Base-by-base conservation (phyloP, 768 basidiomycete genomes). In the Suillus clintonianus region DNA sequence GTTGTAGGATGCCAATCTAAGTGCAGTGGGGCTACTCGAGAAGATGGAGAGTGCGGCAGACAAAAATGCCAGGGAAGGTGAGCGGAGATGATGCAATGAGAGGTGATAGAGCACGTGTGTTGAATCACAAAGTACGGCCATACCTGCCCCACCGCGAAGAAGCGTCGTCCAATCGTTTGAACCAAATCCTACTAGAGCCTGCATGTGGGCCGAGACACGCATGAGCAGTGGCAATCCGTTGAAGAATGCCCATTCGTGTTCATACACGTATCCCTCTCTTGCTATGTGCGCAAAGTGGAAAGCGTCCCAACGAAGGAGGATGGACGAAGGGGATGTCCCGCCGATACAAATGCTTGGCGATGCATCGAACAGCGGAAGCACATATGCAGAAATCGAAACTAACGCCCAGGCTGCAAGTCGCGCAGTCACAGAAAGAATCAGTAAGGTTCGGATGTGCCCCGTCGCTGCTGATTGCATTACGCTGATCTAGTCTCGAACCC, bases 181-280 rank as follows among this genome's bases (percentile, higher is more conserved):
- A 59, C 41, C 34, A 24, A 70, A 47, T 30, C 63, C 55, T 57
- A 39, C 39, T 8, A 59, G 57, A 11, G 62, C 59, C 0, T 36
- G 45, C 15, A 77, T 43, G 34, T 59, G 15, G 8, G 69, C 72
- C n/a, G 70, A 76, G 53, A 69, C 14, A 2, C 83, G 79, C 75
- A 94, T 82, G 57, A 91, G 56, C 13, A 78, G 69, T 4, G 92
- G 84, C 30, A 85, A 75, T 5, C 85, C 92, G 2, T 93, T 91
- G 65, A 94, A 84, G 75, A 94, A 99, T 0, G 97, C 97, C 84
- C 91, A 92, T 67, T 92, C 82, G 69, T 97, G 85, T 72, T 99
- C 97, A 72, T 86, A 87, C 0, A 65, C 64, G 67, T 89, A 83
- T 10, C 85, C 83, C 13, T 83, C 64, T 32, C 80, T 69, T 0